Percentiles rank a stretch among this genome's conserved stretches.
Conservation (phyloP, 441 rosid species). For the Adansonia madagascariensis region DNA sequence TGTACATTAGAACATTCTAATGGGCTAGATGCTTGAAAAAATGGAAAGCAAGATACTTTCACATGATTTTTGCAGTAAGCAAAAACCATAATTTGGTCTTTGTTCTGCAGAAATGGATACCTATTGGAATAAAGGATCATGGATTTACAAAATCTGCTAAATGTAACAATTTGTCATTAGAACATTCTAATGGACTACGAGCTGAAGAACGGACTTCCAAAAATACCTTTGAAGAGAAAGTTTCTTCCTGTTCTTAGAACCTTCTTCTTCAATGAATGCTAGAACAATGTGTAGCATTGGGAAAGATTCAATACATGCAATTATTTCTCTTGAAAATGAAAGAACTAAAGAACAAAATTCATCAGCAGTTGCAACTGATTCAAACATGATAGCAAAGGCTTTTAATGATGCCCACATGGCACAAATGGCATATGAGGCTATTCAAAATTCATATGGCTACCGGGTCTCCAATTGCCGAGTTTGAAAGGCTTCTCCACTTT, state of each 20-base stretch:
- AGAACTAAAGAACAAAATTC: slow-evolving; percentile 29
- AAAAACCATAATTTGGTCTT: slow-evolving; percentile 37
- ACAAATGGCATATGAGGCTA: slow-evolving; percentile 52
- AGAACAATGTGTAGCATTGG: slow-evolving; percentile 18
- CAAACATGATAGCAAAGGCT: slow-evolving; percentile 37
- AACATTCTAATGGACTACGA: slow-evolving; percentile 28
- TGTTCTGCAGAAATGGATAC: slow-evolving; percentile 54
- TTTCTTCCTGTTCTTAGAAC: slow-evolving; percentile 27
- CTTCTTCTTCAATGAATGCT: slow-evolving; percentile 26
- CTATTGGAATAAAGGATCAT: slow-evolving; percentile 41
- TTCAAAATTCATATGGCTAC: slow-evolving; percentile 48
- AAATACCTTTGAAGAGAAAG: slow-evolving; percentile 28
- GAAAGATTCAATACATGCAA: not conserved
- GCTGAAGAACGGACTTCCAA: slow-evolving; percentile 29
- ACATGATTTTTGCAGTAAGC: no score
- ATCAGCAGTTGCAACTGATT: slow-evolving; percentile 32
- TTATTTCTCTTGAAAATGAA: not conserved
- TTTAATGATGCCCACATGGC: slow-evolving; percentile 41
- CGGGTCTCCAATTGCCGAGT: slow-evolving; percentile 57
- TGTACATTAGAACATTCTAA: slow-evolving; percentile 26
- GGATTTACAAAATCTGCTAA: slow-evolving; percentile 25
- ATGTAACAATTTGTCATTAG: slow-evolving; percentile 27
- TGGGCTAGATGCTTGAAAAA: slow-evolving; percentile 31
- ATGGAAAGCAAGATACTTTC: slow-evolving; percentile 35
- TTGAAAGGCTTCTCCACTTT: slow-evolving; percentile 55